Conservation (phyloP, 73 alveolate genomes). For the Uronychia binucleata region DNA sequence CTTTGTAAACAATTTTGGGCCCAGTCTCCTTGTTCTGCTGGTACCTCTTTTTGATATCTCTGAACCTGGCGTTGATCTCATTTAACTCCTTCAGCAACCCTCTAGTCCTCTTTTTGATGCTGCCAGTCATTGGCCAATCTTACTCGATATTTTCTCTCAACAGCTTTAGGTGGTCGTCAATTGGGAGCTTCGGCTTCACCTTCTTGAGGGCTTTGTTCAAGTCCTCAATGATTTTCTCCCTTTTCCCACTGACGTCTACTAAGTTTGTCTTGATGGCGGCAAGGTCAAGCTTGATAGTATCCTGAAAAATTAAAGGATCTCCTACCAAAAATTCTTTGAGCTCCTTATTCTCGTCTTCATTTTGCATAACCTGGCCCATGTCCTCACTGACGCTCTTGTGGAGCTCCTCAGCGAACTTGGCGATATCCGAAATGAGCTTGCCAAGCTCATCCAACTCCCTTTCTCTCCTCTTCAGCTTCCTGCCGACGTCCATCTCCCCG, state of each 20-base stretch:
- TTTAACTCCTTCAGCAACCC: neutral
- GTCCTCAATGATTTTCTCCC: neutral
- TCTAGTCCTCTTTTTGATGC: conserved; percentile 17
- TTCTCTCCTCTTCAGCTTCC: conserved; percentile 35
- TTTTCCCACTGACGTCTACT: neutral
- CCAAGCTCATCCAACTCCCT: conserved; percentile 24
- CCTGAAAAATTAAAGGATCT: neutral
- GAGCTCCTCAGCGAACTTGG: neutral
- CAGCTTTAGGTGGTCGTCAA: conserved; percentile 13
- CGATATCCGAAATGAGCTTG: conserved; percentile 9
- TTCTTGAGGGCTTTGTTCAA: neutral
- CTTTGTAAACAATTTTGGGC: conserved; percentile 27
- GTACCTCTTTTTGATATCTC: conserved; percentile 12
- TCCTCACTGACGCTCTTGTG: conserved; percentile 11
- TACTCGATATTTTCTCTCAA: conserved; percentile 19
- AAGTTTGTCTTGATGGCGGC: conserved; percentile 9
- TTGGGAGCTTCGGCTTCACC: conserved; percentile 16
- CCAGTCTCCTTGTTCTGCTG: conserved; percentile 8
- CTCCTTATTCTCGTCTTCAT: conserved; percentile 12
- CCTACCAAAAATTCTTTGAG: neutral
- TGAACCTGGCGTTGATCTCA: conserved; percentile 11
- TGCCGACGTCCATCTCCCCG: conserved; percentile 31
- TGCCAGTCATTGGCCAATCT: no score
- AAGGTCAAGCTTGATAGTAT: neutral
- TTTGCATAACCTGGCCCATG: neutral